Conservation (phyloP, 176 grass and related monocot species). For the Musa schizocarpa region DNA sequence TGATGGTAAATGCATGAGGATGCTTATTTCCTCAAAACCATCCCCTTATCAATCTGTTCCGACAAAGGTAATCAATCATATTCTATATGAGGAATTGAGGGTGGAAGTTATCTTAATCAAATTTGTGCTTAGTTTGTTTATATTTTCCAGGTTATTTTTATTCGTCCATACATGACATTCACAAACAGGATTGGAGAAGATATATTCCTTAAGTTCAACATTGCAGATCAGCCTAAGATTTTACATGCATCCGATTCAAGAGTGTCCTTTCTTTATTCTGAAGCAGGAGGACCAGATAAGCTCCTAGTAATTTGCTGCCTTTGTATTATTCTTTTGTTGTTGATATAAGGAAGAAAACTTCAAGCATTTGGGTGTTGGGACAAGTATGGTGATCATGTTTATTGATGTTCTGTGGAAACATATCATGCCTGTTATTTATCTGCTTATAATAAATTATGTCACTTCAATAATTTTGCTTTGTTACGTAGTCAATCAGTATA, state of each 20-base stretch:
- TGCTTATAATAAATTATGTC: no score
- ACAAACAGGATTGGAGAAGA: conserved; percentile 91
- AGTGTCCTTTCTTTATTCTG: conserved; percentile 64
- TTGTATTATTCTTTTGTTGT: conserved; percentile 16
- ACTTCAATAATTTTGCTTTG: no score
- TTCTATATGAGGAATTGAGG: conserved; percentile 14
- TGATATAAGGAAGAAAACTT: no score
- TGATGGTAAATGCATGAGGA: conserved; percentile 54
- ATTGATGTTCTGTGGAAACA: no score
- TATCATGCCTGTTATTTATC: no score
- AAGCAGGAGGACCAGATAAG: conserved; percentile 44
- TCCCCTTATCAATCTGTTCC: conserved; percentile 87
- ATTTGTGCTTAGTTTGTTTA: conserved; percentile 1
- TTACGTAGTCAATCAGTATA: no score
- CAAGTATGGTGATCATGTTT: no score
- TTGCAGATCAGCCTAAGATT: conserved; percentile 56
- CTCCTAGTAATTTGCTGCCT: conserved; percentile 51
- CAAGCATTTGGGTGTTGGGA: no score
- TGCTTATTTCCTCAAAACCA: conserved; percentile 88
- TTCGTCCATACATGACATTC: conserved; percentile 88
- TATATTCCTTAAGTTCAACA: conserved; percentile 57
- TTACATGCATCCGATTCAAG: conserved; percentile 64
- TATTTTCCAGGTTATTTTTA: conserved; percentile 62
- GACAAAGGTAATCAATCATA: conserved; percentile 61
- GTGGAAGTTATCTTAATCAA: not conserved